phyloP scores from a whole-genome alignment of 768 basidiomycete species.

The Crassisporium funariophilum region DNA sequence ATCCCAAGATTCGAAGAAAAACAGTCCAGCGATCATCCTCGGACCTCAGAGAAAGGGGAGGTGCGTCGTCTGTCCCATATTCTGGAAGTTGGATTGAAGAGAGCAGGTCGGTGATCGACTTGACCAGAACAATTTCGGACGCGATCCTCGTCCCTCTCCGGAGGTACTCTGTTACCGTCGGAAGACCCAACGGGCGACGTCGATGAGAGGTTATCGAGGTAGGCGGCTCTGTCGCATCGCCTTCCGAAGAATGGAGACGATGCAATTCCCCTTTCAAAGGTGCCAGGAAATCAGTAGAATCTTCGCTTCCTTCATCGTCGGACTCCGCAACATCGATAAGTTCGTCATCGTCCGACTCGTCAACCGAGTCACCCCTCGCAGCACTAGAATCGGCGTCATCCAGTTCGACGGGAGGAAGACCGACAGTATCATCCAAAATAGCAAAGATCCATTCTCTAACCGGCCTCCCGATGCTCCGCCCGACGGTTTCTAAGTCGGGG shows the following conservation, averaged over 20 bases:
- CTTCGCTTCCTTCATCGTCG: conserved; percentile 52
- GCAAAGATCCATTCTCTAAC: conserved; percentile 70
- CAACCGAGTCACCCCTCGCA: conserved; percentile 9
- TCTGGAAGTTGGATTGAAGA: conserved; percentile 38
- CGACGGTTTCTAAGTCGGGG: conserved; percentile 72
- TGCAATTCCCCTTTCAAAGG: conserved; percentile 69
- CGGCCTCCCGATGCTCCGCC: conserved; percentile 60
- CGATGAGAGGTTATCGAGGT: conserved; percentile 39
- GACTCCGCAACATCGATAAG: conserved; percentile 71
- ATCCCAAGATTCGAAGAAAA: conserved; percentile 57
- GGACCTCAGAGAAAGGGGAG: conserved; percentile 51
- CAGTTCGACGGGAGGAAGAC: conserved; percentile 44
- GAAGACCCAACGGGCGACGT: conserved; percentile 22
- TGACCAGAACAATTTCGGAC: conserved; percentile 56
- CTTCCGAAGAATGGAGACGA: conserved; percentile 50
- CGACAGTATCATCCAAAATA: conserved; percentile 67
- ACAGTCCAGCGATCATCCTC: conserved; percentile 54
- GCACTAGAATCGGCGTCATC: conserved; percentile 24
- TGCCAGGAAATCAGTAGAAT: conserved; percentile 55
- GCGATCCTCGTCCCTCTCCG: conserved; percentile 70
- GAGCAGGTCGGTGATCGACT: conserved; percentile 50
- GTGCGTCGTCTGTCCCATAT: conserved; percentile 30
- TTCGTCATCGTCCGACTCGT: conserved; percentile 52
- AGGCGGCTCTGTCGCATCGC: conserved; percentile 30
- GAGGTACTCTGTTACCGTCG: conserved; percentile 56